These are phyloP conservation scores for Saccharum hybrid DNA, from an alignment of 202 grass and related monocot genomes.

Conservation along the genomic window DNA sequence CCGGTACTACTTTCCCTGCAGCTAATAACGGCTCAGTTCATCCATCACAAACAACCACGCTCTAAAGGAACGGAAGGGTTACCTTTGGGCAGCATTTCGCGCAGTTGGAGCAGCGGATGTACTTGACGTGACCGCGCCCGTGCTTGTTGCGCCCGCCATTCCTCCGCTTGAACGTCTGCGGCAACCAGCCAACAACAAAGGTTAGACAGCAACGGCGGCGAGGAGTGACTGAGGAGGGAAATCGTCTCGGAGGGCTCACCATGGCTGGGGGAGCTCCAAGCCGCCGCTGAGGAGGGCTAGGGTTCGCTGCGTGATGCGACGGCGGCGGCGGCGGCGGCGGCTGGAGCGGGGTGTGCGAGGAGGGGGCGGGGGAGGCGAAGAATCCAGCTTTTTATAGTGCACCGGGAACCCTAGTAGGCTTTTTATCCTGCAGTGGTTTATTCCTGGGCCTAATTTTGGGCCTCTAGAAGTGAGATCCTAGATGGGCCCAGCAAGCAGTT, in stretches of 20 bases:
- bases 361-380: not conserved
- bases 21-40: not conserved
- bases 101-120: conserved; percentile 78
- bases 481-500: not conserved
- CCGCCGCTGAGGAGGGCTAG: conserved; percentile 16
- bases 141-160: conserved; percentile 93
- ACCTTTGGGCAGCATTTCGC: conserved; percentile 88
- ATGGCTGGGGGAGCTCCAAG: conserved; percentile 6
- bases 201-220: not conserved
- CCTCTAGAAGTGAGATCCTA: not conserved
- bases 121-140: conserved; percentile 72
- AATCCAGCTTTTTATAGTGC: not conserved
- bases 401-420: conserved; percentile 20
- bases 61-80: not conserved
- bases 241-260: conserved; percentile 31
- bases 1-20: not conserved
- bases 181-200: not conserved
- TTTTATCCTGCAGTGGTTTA: accelerated
- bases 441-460: not conserved
- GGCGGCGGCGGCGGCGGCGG: conserved; percentile 36
- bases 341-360: not conserved
- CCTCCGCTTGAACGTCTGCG: conserved; percentile 87
- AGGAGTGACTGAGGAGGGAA: not conserved
- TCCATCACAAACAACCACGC: not conserved
- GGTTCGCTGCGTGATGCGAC: conserved; percentile 8